Base-by-base conservation (phyloP, 176 grass and related monocot species). In the Dactylis glomerata region DNA sequence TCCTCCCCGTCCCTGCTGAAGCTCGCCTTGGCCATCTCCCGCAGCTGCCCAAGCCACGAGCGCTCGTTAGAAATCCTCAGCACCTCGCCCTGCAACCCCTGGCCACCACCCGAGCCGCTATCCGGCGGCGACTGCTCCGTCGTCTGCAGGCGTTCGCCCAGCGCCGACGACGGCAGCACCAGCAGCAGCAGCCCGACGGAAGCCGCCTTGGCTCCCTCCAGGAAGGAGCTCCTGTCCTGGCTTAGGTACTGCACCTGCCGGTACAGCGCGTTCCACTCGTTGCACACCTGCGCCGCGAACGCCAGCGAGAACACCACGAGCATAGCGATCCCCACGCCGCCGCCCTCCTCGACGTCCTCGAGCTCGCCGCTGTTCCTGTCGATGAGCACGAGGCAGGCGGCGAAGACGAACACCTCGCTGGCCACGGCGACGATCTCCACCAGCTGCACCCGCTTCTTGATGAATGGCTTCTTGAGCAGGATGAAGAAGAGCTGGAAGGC, bases 371-470 rank as follows among this genome's bases (percentile, higher is more conserved):
- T 31, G 32, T 81, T 34, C 84, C 83, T 88, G 64, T 90, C 89
- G 27, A 65, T 16, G 49, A 95, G 78, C 50, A 66, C 41, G 15
- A 95, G 75, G 76, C 91, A 95, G 68, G 90, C 89, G 36, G 80
- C 90, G 70, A 98, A 95, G n/a, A 94, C 56, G 27, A 87, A 81
- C 24, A 91, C 87, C 86, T 98, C 91, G 85, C 89, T 75, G 68
- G 78, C 81, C 42, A 95, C 79, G 23, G 93, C 86, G 31, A 95
- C 68, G 77, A 86, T 91, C 89, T 98, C 96, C 62, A 92, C 87
- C 75, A 98, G 68, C 88, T 98, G 96, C 83, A 92, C 91, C 78
- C 87, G 92, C 90, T 88, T 98, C 93, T 79, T 96, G 71, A 96
- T 86, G 87, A 98, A 98, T 15, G 96, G 96, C 75, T 92, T 98